Base-by-base conservation (phyloP, 805 yeast species). In the Candida maris region DNA sequence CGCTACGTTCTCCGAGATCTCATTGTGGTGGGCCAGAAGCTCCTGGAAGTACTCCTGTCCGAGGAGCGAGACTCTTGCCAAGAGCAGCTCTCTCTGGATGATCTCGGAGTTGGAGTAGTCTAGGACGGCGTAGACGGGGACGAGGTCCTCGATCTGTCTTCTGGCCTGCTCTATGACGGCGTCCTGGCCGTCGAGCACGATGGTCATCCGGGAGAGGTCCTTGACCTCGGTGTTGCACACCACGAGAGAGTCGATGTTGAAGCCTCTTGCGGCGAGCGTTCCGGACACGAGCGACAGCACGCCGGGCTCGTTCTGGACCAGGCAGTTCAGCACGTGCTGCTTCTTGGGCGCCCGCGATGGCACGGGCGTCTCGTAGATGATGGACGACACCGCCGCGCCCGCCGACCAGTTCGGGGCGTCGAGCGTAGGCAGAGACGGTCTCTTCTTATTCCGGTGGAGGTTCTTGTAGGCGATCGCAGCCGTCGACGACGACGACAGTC, bases 41-140 rank as follows among this genome's bases (percentile, higher is more conserved):
- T 91, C 97, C 61, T 89, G 94, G 67, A 93, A 93, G 70, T 89
- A 93, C 68, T 93, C 98, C n/a, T 97, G 95, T 27, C 98, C 98
- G 52, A 93, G 71, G 43, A 93, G 71, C 6, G 97, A 88, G 32
- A 93, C 82, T 70, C 96, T 80, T 22, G 96, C 96, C 56, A 93
- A 70, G 39, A 93, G 71, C 54, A 93, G 73, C 69, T 93, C 98
- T 62, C 98, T 79, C 61, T 81, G 78, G 61, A 93, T 86, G 53
- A 88, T 85, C 57, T 91, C 86, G 18, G 96, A 79, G 53, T 85
- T 77, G 35, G 96, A 75, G 69, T 93, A 93, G 65, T 93, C 96
- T 59, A 93, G 72, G 25, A 93, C 98, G 4, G 97, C 98, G 68
- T 94, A 93, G 20, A 93, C 97, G 5, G 98, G 97, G 23, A 93